These are phyloP conservation scores for Dipteronia sinensis DNA, from an alignment of 345 rosid genomes.

Conservation along the genomic window DNA sequence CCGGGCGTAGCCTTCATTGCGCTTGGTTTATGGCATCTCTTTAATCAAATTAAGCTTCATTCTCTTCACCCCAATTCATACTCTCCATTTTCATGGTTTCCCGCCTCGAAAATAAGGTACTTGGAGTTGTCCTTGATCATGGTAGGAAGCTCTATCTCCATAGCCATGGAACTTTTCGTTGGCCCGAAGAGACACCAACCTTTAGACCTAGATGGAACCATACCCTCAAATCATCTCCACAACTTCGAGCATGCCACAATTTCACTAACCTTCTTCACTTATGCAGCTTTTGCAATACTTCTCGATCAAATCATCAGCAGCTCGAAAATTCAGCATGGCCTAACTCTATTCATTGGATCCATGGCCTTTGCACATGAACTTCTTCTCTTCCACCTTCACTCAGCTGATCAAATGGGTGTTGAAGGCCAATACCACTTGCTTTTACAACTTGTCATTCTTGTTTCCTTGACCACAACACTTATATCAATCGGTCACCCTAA, in stretches of 20 bases:
- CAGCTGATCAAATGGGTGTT: constrained; percentile 76
- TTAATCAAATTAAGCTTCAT: constrained; percentile 34
- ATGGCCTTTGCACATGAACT: constrained; percentile 70
- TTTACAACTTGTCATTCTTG: constrained; percentile 52
- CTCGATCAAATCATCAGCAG: constrained; percentile 39
- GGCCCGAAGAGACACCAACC: constrained; percentile 27
- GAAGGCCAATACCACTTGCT: constrained; percentile 88
- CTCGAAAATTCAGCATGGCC: constrained; percentile 33
- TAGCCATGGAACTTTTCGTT: constrained; percentile 34
- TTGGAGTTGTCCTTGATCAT: constrained; percentile 31
- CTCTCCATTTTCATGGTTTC: constrained; percentile 31
- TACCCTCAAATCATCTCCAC: constrained; percentile 35
- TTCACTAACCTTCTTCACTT: constrained; percentile 63
- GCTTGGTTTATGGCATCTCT: constrained; percentile 41
- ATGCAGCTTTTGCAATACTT: constrained; percentile 57
- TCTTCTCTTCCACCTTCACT: constrained; percentile 80
- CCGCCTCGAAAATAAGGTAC: constrained; percentile 23
- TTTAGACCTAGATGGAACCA: constrained; percentile 29
- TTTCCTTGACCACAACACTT: constrained; percentile 67
- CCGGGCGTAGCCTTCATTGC: constrained; percentile 31
- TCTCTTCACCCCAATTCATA: constrained; percentile 26
- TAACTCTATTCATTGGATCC: constrained; percentile 58
- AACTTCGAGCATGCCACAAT: constrained; percentile 45
- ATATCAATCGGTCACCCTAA: constrained; percentile 57
- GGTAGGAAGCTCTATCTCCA: constrained; percentile 21